phyloP scores from a whole-genome alignment of 306 rosid species.

The Glycine tomentella region DNA sequence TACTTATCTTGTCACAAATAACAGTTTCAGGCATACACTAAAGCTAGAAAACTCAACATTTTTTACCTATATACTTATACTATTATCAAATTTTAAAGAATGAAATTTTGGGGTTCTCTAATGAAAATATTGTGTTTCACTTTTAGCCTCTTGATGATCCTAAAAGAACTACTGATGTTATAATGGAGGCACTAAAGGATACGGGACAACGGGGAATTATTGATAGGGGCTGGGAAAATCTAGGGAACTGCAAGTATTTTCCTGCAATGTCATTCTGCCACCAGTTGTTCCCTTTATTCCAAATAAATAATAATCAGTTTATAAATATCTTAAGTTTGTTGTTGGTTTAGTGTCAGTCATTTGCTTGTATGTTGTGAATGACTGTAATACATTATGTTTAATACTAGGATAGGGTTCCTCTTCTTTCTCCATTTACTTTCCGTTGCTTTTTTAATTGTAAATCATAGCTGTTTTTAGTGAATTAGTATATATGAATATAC shows the following conservation, averaged over 20 bases:
- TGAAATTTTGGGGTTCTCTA: background rate
- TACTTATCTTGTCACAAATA: background rate
- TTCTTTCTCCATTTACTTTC: background rate
- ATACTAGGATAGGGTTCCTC: background rate
- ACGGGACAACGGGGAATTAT: slow-evolving; percentile 85
- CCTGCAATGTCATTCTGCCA: no score
- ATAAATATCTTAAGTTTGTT: background rate
- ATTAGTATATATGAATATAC: no score
- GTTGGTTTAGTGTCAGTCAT: slow-evolving; percentile 1
- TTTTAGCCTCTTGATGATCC: slow-evolving; percentile 87
- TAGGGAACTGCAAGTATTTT: slow-evolving; percentile 71
- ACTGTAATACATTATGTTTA: no score
- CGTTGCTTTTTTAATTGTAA: slow-evolving; percentile 2
- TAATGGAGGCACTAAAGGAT: slow-evolving; percentile 76
- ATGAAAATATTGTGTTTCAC: slow-evolving; percentile 38
- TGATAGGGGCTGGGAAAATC: slow-evolving; percentile 88
- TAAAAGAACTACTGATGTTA: slow-evolving; percentile 60
- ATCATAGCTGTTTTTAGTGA: background rate
- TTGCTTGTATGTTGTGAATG: background rate
- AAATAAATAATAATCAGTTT: background rate
- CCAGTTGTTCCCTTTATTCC: background rate
- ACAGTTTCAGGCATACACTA: slow-evolving; percentile 1
- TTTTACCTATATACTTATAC: background rate
- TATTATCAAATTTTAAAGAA: background rate
- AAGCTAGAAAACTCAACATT: background rate